A percentile compares a stretch with the other conserved stretches of the same genome.
phyloP scores from a whole-genome alignment of 192 early-diverging fungal species.

The Backusella parvicylindrica region DNA sequence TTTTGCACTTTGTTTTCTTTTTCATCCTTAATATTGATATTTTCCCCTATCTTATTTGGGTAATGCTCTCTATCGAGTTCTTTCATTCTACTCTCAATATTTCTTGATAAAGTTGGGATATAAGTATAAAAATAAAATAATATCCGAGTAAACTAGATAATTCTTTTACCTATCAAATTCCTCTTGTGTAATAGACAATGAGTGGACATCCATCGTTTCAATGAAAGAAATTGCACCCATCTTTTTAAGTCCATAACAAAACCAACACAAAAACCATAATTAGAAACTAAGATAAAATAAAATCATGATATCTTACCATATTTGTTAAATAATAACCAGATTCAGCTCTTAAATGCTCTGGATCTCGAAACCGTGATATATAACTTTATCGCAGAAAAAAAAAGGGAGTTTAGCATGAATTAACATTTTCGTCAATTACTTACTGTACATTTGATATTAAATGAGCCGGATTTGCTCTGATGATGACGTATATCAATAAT shows the following conservation, averaged over 20 bases:
- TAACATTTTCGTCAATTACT: neutral
- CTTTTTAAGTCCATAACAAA: slow-evolving; percentile 15
- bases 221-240: slow-evolving; percentile 77
- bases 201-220: slow-evolving; percentile 72
- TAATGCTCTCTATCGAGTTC: slow-evolving; percentile 60
- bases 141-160: neutral
- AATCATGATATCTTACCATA: slow-evolving; percentile 30
- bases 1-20: slow-evolving; percentile 9
- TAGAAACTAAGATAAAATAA: neutral
- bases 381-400: slow-evolving; percentile 37
- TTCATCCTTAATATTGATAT: slow-evolving; percentile 39
- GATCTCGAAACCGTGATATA: slow-evolving; percentile 70
- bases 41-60: slow-evolving; percentile 20
- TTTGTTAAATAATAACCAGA: slow-evolving; percentile 76
- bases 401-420: neutral
- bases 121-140: neutral
- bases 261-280: too few relatives aligned
- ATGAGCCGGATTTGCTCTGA: slow-evolving; percentile 66
- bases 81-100: slow-evolving; percentile 67
- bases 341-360: slow-evolving; percentile 70
- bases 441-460: slow-evolving; percentile 82
- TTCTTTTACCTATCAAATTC: slow-evolving; percentile 60
- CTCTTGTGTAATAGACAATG: slow-evolving; percentile 68
- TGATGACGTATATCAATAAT: slow-evolving; percentile 73
- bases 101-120: slow-evolving; percentile 26